phyloP scores from a whole-genome alignment of 2,329 filamentous ascomycete species.

The Penicillium sp. region DNA sequence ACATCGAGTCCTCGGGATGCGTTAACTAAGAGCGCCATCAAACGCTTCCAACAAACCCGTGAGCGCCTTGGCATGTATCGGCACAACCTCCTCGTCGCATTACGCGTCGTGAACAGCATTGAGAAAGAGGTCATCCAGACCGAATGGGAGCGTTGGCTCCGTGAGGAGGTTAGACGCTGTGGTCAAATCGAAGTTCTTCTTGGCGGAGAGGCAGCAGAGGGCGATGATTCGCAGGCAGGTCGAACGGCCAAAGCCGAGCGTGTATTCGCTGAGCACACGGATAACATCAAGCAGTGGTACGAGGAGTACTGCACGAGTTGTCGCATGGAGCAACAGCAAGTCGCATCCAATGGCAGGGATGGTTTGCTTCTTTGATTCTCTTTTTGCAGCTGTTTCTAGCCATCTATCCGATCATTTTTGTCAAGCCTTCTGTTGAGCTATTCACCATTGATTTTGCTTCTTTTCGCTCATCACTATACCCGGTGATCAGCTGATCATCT shows the following conservation, averaged over 20 bases:
- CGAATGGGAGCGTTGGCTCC: conserved; percentile 92
- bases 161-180: conserved; percentile 75
- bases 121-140: conserved; percentile 81
- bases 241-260: conserved; percentile 26
- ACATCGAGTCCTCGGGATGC: conserved; percentile 30
- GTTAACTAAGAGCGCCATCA: conserved; percentile 39
- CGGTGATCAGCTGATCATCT: conserved; percentile 17
- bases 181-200: conserved; percentile 58
- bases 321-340: conserved; percentile 42
- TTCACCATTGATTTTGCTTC: conserved; percentile 12
- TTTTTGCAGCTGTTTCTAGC: background rate
- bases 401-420: background rate
- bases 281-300: conserved; percentile 57
- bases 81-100: conserved; percentile 85
- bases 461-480: conserved; percentile 32
- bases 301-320: conserved; percentile 64
- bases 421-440: conserved; percentile 6
- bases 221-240: conserved; percentile 25
- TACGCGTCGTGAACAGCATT: conserved; percentile 84
- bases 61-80: conserved; percentile 80
- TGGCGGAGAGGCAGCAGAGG: conserved; percentile 22
- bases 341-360: conserved; percentile 22
- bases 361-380: conserved; percentile 22
- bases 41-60: conserved; percentile 72
- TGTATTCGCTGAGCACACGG: conserved; percentile 37